Evolutionary conservation across 768 basidiomycete species (phyloP).

Genomic region (Butyriboletus loyo): DNA sequence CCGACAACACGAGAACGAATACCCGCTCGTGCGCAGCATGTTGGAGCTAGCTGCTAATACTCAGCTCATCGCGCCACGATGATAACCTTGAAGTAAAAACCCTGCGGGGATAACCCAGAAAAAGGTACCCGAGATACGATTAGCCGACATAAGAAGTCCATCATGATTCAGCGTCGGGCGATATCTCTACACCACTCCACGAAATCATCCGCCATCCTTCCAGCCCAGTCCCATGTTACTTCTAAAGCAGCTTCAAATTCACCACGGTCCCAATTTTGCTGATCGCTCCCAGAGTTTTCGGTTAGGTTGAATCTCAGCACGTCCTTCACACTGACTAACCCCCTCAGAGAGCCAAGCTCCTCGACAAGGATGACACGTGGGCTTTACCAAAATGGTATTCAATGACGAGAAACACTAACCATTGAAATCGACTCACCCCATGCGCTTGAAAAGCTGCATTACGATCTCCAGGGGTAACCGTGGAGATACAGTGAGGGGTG

Average conservation of each 20-base stretch:
- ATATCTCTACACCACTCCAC: slow-evolving; percentile 25
- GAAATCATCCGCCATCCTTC: slow-evolving; percentile 33
- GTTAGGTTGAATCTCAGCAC: slow-evolving; percentile 81
- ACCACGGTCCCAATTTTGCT: slow-evolving; percentile 56
- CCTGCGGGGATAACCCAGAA: neutral
- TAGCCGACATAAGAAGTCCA: neutral
- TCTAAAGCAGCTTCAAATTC: slow-evolving; percentile 65
- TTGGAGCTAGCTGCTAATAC: too few species aligned
- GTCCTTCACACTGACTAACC: slow-evolving; percentile 94
- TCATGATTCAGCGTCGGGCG: slow-evolving; percentile 24
- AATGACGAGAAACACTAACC: neutral
- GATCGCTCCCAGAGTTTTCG: slow-evolving; percentile 49
- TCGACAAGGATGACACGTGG: slow-evolving; percentile 96
- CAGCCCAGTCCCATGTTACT: slow-evolving; percentile 57
- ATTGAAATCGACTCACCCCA: slow-evolving; percentile 70
- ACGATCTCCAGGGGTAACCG: slow-evolving; percentile 93
- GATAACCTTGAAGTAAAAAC: neutral
- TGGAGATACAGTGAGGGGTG: slow-evolving; percentile 89
- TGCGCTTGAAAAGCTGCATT: slow-evolving; percentile 95
- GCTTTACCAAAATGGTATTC: slow-evolving; percentile 37
- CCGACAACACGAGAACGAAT: too few species aligned
- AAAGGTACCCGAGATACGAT: neutral
- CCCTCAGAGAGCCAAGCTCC: slow-evolving; percentile 75
- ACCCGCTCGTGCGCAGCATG: too few species aligned
- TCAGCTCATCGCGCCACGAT: too few species aligned